Conservation (phyloP, 176 grass and related monocot genomes). For the Paspalum notatum region DNA sequence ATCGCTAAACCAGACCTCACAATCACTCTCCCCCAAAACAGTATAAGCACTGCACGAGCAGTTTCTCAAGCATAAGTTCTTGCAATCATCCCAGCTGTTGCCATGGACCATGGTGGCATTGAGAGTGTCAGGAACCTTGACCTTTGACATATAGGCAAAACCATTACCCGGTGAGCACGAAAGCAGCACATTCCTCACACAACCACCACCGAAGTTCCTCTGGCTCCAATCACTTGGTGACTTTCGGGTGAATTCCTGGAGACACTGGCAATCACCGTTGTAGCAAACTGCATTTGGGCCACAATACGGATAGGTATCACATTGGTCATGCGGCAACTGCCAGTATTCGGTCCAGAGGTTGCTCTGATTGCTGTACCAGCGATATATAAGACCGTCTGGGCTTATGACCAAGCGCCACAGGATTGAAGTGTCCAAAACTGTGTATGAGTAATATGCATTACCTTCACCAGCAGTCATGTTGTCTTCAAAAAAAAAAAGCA, state of each 20-base stretch:
- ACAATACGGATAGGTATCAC: constrained; percentile 45
- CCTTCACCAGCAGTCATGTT: neutral
- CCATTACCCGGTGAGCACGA: constrained; percentile 38
- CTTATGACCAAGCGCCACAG: constrained; percentile 28
- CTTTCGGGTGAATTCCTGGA: constrained; percentile 45
- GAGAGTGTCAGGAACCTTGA: constrained; percentile 59
- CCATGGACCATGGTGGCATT: constrained; percentile 26
- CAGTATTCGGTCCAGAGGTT: constrained; percentile 36
- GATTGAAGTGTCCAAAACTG: neutral
- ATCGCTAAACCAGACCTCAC: constrained; percentile 42
- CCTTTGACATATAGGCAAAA: constrained; percentile 15
- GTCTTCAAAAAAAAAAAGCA: too few species aligned
- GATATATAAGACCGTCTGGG: constrained; percentile 5
- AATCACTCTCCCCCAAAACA: constrained; percentile 25
- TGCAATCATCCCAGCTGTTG: constrained; percentile 46
- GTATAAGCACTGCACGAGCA: constrained; percentile 61
- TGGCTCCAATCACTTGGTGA: constrained; percentile 43
- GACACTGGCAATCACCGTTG: constrained; percentile 34
- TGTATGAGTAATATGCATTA: constrained; percentile 44
- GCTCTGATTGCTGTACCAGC: neutral
- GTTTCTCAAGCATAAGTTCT: constrained; percentile 41
- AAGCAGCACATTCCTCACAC: constrained; percentile 34
- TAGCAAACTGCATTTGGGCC: constrained; percentile 43
- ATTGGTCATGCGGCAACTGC: constrained; percentile 30
- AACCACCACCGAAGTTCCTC: constrained; percentile 39